Conservation (phyloP, 768 basidiomycete genomes). For the Panellus pusillus region DNA sequence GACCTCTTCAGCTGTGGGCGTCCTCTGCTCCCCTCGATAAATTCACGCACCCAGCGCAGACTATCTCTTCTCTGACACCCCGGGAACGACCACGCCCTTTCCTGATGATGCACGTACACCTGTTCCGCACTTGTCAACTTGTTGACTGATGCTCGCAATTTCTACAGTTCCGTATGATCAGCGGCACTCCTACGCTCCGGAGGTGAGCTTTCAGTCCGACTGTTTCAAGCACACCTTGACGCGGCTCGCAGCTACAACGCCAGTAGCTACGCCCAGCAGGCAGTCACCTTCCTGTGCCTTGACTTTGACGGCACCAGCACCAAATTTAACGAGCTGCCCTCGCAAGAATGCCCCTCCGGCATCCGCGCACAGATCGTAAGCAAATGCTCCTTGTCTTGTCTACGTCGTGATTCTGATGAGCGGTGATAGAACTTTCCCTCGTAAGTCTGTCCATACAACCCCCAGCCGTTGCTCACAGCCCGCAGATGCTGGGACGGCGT, state of each 20-base stretch:
- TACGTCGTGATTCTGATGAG: background rate
- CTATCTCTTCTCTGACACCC: conserved; percentile 47
- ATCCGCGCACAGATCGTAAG: conserved; percentile 51
- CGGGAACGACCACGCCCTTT: conserved; percentile 51
- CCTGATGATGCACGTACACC: conserved; percentile 48
- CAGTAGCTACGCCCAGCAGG: conserved; percentile 36
- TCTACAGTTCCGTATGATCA: conserved; percentile 52
- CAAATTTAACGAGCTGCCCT: conserved; percentile 37
- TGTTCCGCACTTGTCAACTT: background rate
- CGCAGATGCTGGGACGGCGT: conserved; percentile 59
- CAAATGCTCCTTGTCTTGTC: background rate
- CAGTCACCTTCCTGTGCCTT: conserved; percentile 41
- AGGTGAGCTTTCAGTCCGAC: too few relatives aligned
- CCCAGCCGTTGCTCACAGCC: conserved; percentile 40
- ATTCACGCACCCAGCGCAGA: conserved; percentile 30
- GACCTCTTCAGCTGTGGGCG: conserved; percentile 20
- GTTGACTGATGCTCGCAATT: conserved; percentile 1
- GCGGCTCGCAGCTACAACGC: conserved; percentile 32
- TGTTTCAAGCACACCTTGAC: conserved; percentile 23
- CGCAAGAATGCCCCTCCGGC: conserved; percentile 41
- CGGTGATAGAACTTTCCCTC: conserved; percentile 16
- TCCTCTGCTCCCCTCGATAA: background rate
- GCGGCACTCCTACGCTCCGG: conserved; percentile 31
- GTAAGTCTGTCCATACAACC: conserved; percentile 3
- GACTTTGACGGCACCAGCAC: conserved; percentile 35